Percentiles rank a stretch among this genome's conserved stretches.
phyloP scores from a whole-genome alignment of 768 basidiomycete species.

The Trametes sanguinea region DNA sequence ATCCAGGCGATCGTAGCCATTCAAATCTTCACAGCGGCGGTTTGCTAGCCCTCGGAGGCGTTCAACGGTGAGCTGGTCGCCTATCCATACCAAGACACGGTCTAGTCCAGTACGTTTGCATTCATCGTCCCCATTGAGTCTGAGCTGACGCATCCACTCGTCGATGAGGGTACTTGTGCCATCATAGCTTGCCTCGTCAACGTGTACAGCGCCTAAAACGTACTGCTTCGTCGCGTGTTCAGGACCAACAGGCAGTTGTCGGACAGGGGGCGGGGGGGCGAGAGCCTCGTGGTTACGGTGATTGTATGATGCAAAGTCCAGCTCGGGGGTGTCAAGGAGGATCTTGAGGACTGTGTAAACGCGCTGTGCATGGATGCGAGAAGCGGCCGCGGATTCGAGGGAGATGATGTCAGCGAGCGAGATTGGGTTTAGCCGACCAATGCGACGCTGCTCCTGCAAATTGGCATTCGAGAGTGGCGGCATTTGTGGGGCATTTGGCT shows the following conservation, averaged over 20 bases:
- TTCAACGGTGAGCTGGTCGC: slow-evolving; percentile 43
- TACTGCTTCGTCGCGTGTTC: slow-evolving; percentile 11
- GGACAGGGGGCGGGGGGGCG: slow-evolving; percentile 16
- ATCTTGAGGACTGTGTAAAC: neutral
- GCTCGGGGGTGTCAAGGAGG: neutral
- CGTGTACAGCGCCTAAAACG: slow-evolving; percentile 23
- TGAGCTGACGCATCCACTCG: slow-evolving; percentile 23
- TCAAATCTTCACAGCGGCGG: slow-evolving; percentile 39
- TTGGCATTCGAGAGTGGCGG: neutral
- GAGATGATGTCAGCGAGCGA: neutral
- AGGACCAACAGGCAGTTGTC: slow-evolving; percentile 19
- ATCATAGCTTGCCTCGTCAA: slow-evolving; percentile 30
- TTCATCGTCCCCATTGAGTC: neutral
- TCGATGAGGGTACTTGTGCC: slow-evolving; percentile 19
- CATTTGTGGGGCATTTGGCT: neutral
- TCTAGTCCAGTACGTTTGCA: slow-evolving; percentile 14
- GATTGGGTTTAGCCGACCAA: neutral
- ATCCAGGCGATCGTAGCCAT: slow-evolving; percentile 41
- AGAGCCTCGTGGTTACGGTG: neutral
- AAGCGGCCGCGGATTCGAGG: neutral
- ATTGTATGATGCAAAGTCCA: slow-evolving; percentile 10
- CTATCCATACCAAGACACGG: slow-evolving; percentile 36
- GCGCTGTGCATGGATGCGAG: neutral
- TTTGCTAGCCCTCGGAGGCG: slow-evolving; percentile 40
- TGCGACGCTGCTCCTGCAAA: neutral